Conservation (phyloP, 495 filamentous ascomycete genomes). For the Cetradonia linearis region DNA sequence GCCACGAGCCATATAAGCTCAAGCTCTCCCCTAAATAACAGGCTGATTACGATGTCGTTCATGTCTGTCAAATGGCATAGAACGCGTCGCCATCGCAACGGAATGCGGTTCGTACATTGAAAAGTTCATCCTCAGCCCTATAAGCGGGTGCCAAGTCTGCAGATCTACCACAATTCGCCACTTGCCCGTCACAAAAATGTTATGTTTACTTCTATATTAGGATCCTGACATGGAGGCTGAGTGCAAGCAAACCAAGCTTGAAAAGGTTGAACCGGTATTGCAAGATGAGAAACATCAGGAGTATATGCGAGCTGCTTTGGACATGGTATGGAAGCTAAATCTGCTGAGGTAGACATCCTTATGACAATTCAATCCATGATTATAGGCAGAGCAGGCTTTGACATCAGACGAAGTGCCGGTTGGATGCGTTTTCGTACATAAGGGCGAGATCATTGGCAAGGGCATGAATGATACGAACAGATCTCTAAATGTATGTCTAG, state of each 20-base stretch:
- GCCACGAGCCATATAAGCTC: constrained; percentile 18
- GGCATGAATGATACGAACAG: constrained; percentile 97
- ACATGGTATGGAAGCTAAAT: constrained; percentile 10
- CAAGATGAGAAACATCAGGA: constrained; percentile 1
- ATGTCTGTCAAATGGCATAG: background rate
- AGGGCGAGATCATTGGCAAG: constrained; percentile 60
- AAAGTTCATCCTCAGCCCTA: constrained; percentile 4
- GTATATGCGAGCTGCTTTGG: constrained; percentile 18
- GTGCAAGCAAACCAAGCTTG: background rate
- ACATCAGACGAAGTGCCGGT: constrained; percentile 81
- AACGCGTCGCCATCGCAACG: constrained; percentile 13
- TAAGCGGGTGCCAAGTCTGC: background rate
- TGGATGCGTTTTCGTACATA: constrained; percentile 81
- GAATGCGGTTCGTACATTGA: background rate
- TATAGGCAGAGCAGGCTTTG: constrained; percentile 71
- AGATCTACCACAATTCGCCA: background rate
- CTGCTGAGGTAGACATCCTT: background rate
- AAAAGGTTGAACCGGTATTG: background rate
- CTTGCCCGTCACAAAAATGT: background rate
- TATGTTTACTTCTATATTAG: constrained; percentile 50
- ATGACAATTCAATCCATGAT: background rate
- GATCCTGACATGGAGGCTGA: background rate
- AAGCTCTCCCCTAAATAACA: background rate
- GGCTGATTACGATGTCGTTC: background rate
- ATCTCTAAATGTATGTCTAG: constrained; percentile 50